phyloP scores from a whole-genome alignment of 257 asterid species.

The Primulina huaijiensis region DNA sequence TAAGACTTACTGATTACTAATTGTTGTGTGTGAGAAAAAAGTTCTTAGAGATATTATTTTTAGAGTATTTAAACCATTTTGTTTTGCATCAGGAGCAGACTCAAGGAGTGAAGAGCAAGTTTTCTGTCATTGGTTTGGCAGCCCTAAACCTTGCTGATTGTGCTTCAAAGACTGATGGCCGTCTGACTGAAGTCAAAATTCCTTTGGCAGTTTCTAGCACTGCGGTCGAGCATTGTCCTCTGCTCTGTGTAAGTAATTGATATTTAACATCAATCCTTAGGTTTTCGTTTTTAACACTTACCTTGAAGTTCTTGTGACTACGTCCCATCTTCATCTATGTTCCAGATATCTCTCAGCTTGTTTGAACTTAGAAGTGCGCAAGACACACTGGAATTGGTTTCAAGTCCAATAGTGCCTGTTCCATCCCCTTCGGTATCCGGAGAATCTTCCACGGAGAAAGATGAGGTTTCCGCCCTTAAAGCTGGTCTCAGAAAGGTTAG shows the following conservation, averaged over 20 bases:
- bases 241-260: slow-evolving; percentile 52
- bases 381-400: slow-evolving; percentile 49
- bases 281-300: background rate
- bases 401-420: slow-evolving; percentile 45
- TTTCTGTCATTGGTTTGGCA: slow-evolving; percentile 54
- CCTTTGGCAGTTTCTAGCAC: slow-evolving; percentile 57
- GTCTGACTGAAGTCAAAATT: slow-evolving; percentile 46
- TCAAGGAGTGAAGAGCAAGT: slow-evolving; percentile 68
- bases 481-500: slow-evolving; percentile 86
- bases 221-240: slow-evolving; percentile 41
- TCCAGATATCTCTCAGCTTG: slow-evolving; percentile 68
- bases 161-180: slow-evolving; percentile 57
- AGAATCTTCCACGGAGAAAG: slow-evolving; percentile 63
- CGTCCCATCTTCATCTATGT: slow-evolving; percentile 18
- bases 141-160: slow-evolving; percentile 73
- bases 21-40: background rate
- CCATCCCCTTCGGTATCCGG: slow-evolving; percentile 49
- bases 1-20: background rate
- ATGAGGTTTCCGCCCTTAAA: slow-evolving; percentile 87
- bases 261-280: slow-evolving; percentile 6
- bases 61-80: background rate
- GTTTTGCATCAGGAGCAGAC: slow-evolving; percentile 46
- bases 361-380: slow-evolving; percentile 52
- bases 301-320: background rate
- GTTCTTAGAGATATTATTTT: background rate